Percentiles rank a stretch among this genome's conserved stretches.
These are phyloP conservation scores for apple (Malus domestica) DNA, from an alignment of 306 rosid species.

Conservation along the genomic window ASM211411v1 NC_041800.1:32156233-32156732, in stretches of 20 bases:
- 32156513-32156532: not conserved
- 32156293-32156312: constrained; percentile 50
- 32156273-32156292: constrained; percentile 73
- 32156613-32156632: not conserved
- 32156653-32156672: too few species aligned
- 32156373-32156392: not conserved
- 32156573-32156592: not conserved
- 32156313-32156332: constrained; percentile 81
- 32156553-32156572: not conserved
- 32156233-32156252: constrained; percentile 76
- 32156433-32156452: not conserved
- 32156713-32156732: too few species aligned
- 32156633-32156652: too few species aligned
- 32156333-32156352: constrained; percentile 45
- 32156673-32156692: too few species aligned
- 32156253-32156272: constrained; percentile 48
- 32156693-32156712: too few species aligned
- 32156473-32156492: not conserved
- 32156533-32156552: not conserved
- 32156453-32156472: not conserved
- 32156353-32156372: constrained; percentile 65
- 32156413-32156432: not conserved
- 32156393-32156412: not conserved
- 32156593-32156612: not conserved
- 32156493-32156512: not conserved